Evolutionary conservation across 139 green algal species (phyloP).

Genomic region (Spirogloea muscicola): DNA sequence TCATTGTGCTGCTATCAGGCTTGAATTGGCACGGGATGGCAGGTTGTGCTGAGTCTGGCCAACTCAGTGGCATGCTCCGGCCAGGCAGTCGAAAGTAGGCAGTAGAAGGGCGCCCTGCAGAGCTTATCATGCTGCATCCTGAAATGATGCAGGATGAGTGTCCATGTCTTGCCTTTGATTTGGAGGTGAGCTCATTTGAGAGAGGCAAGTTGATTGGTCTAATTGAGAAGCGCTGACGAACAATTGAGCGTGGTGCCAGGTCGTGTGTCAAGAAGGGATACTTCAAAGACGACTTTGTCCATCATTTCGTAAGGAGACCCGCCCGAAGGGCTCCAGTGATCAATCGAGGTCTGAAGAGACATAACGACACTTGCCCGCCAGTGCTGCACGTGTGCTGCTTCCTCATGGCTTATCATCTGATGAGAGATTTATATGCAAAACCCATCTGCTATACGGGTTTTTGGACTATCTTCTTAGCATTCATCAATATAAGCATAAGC

Average conservation of each 20-base stretch:
- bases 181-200: not conserved
- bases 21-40: not conserved
- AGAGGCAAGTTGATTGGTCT: not conserved
- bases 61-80: not conserved
- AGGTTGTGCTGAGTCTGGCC: not conserved
- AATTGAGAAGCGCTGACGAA: not conserved
- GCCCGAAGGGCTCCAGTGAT: slow-evolving; percentile 36
- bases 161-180: not conserved
- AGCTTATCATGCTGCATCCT: not conserved
- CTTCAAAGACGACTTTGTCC: slow-evolving; percentile 48
- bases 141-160: not conserved
- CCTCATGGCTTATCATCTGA: no score
- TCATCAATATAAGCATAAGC: no score
- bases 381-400: no score
- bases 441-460: no score
- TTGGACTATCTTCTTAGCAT: not conserved
- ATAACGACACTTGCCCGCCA: no score
- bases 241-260: not conserved
- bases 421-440: no score
- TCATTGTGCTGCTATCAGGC: not conserved
- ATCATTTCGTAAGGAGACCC: slow-evolving; percentile 40
- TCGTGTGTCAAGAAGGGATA: slow-evolving; percentile 46
- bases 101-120: not conserved
- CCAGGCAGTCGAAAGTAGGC: not conserved
- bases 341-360: slow-evolving; percentile 33